Percentiles rank a stretch among this genome's conserved stretches.
Conservation (phyloP, 202 grass and related monocot genomes). For the Alloteropsis angusta region DNA sequence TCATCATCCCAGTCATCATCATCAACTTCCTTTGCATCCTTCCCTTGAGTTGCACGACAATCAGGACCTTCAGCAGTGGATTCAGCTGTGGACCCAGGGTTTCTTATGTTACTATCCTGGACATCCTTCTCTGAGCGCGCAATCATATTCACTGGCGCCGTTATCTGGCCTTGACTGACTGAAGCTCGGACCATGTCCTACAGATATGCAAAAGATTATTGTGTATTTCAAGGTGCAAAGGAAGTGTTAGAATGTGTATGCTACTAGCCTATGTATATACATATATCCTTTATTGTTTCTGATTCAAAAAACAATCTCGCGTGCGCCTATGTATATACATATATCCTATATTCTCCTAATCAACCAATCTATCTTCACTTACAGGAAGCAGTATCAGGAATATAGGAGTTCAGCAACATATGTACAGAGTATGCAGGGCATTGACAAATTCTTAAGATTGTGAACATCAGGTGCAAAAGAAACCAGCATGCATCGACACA, state of each 20-base stretch:
- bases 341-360: too few relatives aligned
- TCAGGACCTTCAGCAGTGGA: background rate
- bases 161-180: slow-evolving; percentile 51
- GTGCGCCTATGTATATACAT: too few relatives aligned
- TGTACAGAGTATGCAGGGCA: background rate
- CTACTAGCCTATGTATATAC: too few relatives aligned
- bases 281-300: too few relatives aligned
- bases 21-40: slow-evolving; percentile 33
- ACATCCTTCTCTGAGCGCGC: slow-evolving; percentile 29
- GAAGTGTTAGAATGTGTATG: too few relatives aligned
- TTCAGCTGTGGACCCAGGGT: background rate
- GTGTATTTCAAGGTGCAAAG: background rate
- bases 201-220: slow-evolving; percentile 10
- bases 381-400: background rate
- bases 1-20: slow-evolving; percentile 67
- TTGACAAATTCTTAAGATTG: background rate
- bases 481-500: background rate
- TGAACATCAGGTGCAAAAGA: background rate
- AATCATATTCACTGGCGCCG: slow-evolving; percentile 27
- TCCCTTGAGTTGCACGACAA: slow-evolving; percentile 33
- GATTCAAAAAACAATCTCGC: too few relatives aligned
- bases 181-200: slow-evolving; percentile 95
- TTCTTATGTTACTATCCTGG: slow-evolving; percentile 21
- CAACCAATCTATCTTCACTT: too few relatives aligned
- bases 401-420: background rate